These are phyloP conservation scores for Cymbidium sinense DNA, from an alignment of 106 monocot genomes.

Conservation along the genomic window DNA sequence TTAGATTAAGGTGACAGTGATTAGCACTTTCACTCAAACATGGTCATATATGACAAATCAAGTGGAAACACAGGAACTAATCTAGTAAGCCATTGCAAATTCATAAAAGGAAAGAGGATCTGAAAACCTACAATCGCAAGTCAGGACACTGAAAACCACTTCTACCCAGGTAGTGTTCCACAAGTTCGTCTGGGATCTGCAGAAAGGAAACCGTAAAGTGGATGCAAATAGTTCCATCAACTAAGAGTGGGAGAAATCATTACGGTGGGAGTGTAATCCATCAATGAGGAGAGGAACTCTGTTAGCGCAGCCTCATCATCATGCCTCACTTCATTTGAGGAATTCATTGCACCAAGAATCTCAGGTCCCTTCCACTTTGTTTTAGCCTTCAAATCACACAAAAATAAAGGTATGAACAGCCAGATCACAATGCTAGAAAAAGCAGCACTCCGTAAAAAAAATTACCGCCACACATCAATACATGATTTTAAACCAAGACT, in stretches of 20 bases:
- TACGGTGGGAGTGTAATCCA: slow-evolving; percentile 95
- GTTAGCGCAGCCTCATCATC: slow-evolving; percentile 87
- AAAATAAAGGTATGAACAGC: background rate
- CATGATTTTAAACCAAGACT: no score
- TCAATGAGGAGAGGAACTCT: slow-evolving; percentile 90
- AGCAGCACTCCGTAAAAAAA: background rate
- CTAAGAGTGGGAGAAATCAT: background rate
- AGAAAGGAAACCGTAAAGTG: background rate
- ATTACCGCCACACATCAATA: background rate
- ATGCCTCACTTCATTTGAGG: slow-evolving; percentile 52
- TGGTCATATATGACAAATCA: background rate
- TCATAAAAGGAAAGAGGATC: background rate
- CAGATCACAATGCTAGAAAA: background rate
- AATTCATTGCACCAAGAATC: no score
- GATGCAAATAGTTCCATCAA: background rate
- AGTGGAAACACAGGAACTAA: background rate
- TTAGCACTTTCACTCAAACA: background rate
- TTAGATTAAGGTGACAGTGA: background rate
- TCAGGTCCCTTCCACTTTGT: no score
- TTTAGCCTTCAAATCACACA: background rate
- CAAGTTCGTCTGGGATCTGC: slow-evolving; percentile 92
- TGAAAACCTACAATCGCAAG: slow-evolving; percentile 60
- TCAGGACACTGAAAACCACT: slow-evolving; percentile 97
- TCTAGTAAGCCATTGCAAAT: background rate
- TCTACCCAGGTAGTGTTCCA: slow-evolving; percentile 82